Evolutionary conservation across 805 yeast genomes (phyloP).

Genomic region (Saccharomycopsis sp.): DNA sequence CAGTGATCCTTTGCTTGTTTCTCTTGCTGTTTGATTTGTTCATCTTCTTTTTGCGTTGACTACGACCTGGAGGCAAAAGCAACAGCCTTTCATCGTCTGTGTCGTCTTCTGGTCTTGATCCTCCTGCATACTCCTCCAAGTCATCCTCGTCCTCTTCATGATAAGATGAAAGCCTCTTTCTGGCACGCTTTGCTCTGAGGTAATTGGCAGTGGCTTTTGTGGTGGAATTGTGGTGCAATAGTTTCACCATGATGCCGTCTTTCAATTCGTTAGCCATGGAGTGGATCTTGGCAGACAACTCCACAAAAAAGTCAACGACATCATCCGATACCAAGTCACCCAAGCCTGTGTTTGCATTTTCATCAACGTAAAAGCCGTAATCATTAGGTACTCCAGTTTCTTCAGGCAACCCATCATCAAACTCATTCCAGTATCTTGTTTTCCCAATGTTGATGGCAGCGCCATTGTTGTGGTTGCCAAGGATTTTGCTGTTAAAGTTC

Average conservation of each 20-base stretch:
- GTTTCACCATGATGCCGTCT: background rate
- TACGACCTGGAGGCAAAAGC: no score
- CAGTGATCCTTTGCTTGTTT: background rate
- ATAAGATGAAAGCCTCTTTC: background rate
- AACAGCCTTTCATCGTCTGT: background rate
- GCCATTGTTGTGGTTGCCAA: no score
- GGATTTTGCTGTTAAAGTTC: no score
- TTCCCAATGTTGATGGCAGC: background rate
- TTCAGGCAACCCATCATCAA: constrained; percentile 21
- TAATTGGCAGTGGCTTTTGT: no score
- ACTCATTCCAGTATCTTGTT: constrained; percentile 20
- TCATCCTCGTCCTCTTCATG: background rate
- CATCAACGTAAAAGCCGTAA: constrained; percentile 13
- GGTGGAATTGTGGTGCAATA: no score
- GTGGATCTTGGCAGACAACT: constrained; percentile 3
- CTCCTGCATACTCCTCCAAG: no score
- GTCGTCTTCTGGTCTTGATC: no score
- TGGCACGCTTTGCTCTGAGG: background rate
- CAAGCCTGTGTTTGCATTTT: background rate
- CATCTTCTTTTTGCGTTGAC: background rate
- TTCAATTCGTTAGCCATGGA: background rate
- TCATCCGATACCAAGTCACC: constrained; percentile 13
- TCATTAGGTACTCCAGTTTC: constrained; percentile 10
- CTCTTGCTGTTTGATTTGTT: background rate
- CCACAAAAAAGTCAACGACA: constrained; percentile 12